Evolutionary conservation across 2,329 filamentous ascomycete species (phyloP).

Genomic region (Claviceps sorghi): DNA sequence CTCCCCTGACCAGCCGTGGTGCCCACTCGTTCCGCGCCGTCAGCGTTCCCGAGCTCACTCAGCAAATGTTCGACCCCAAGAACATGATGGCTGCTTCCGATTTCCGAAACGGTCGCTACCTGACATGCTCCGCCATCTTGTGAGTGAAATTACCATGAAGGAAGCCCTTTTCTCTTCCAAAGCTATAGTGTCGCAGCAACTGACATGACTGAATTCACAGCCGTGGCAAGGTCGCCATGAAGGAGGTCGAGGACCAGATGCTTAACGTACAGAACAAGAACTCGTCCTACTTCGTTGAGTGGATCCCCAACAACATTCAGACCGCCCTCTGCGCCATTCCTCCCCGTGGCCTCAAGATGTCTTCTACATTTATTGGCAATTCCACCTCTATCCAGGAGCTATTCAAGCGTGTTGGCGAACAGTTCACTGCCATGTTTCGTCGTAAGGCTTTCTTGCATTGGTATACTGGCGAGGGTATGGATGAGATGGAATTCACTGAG

Average conservation of each 20-base stretch:
- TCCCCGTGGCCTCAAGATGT: conserved; percentile 95
- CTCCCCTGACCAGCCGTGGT: conserved; percentile 74
- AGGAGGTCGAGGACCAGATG: conserved; percentile 99
- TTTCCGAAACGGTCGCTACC: conserved; percentile 98
- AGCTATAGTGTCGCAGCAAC: conserved; percentile 89
- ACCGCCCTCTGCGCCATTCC: conserved; percentile 98
- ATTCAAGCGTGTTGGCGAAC: conserved; percentile 98
- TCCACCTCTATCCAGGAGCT: conserved; percentile 99
- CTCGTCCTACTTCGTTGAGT: conserved; percentile 97
- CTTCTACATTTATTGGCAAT: conserved; percentile 96
- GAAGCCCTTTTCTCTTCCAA: conserved; percentile 55
- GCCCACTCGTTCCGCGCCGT: conserved; percentile 93
- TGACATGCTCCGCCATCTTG: conserved; percentile 98
- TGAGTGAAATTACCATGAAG: background rate
- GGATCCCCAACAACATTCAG: conserved; percentile 99
- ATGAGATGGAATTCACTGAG: conserved; percentile 99
- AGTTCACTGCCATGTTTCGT: conserved; percentile 99
- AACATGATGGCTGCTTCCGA: conserved; percentile 99
- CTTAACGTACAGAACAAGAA: conserved; percentile 99
- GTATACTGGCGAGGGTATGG: conserved; percentile 99
- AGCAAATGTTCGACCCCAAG: conserved; percentile 99
- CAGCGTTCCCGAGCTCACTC: conserved; percentile 91
- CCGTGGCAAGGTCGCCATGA: conserved; percentile 99
- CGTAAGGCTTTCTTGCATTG: conserved; percentile 99
- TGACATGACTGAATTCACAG: conserved; percentile 53